A percentile compares a stretch with the other conserved stretches of the same genome.
These are phyloP conservation scores for Lepidopterella palustris DNA, from an alignment of 495 filamentous ascomycete genomes.

Conservation along the genomic window DNA sequence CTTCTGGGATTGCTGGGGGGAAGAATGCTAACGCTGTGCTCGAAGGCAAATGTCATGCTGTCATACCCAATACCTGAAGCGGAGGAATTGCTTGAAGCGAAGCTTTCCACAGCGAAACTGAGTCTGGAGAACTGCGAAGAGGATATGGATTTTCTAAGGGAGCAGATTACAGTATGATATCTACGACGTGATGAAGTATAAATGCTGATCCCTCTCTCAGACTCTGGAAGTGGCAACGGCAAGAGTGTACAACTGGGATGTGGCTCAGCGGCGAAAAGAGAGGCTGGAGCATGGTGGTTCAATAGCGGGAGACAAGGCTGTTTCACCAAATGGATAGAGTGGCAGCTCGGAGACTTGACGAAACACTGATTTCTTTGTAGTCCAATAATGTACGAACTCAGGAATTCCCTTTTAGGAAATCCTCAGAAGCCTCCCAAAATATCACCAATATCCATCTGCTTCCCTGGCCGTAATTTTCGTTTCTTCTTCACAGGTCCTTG, in stretches of 20 bases:
- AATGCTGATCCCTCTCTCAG: slow-evolving; percentile 39
- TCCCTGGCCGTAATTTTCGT: slow-evolving; percentile 6
- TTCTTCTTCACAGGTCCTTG: neutral
- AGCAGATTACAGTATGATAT: slow-evolving; percentile 79
- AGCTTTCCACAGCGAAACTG: slow-evolving; percentile 68
- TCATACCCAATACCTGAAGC: slow-evolving; percentile 88
- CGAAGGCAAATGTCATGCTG: slow-evolving; percentile 91
- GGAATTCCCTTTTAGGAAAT: neutral
- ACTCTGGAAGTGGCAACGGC: slow-evolving; percentile 95
- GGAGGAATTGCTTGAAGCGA: slow-evolving; percentile 67
- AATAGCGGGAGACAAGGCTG: slow-evolving; percentile 18
- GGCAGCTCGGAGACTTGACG: neutral
- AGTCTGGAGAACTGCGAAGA: slow-evolving; percentile 84
- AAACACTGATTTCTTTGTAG: neutral
- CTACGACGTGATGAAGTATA: neutral
- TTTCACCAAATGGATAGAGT: slow-evolving; percentile 3
- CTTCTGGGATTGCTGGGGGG: neutral
- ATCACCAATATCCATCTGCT: slow-evolving; percentile 8
- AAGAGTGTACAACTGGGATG: slow-evolving; percentile 98
- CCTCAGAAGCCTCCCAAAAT: slow-evolving; percentile 7
- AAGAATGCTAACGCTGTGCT: neutral
- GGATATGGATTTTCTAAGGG: slow-evolving; percentile 90
- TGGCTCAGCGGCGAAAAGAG: slow-evolving; percentile 87
- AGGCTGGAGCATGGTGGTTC: slow-evolving; percentile 34
- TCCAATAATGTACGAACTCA: neutral